Percentiles rank a stretch among this genome's conserved stretches.
Evolutionary conservation across 345 rosid species (phyloP).

Genomic region (Ricinus communis): DNA sequence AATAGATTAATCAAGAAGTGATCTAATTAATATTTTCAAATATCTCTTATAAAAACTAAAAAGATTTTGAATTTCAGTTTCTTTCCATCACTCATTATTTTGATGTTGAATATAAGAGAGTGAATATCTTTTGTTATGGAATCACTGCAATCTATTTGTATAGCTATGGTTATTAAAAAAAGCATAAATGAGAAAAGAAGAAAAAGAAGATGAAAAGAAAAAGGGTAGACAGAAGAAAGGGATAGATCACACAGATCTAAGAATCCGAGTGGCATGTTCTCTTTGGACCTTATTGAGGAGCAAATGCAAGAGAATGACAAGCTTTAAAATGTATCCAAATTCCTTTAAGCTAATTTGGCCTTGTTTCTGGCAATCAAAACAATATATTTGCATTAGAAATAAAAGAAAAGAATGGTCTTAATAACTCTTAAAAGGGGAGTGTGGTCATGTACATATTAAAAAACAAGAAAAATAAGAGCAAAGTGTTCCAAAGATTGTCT

Average conservation of each 20-base stretch:
- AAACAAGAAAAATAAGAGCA: too few species aligned
- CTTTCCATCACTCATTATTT: too few species aligned
- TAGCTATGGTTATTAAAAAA: too few species aligned
- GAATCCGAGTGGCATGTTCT: constrained; percentile 12
- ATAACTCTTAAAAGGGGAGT: background rate
- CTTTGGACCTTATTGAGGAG: background rate
- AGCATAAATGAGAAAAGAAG: too few species aligned
- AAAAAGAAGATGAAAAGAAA: background rate
- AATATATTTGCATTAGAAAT: background rate
- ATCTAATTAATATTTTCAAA: too few species aligned
- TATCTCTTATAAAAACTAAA: too few species aligned
- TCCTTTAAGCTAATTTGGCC: background rate
- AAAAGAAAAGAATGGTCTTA: too few species aligned
- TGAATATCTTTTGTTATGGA: too few species aligned
- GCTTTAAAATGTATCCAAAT: background rate
- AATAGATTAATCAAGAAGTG: too few species aligned
- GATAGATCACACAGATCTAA: background rate
- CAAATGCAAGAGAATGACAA: background rate
- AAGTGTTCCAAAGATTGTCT: constrained; percentile 9
- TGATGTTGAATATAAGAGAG: too few species aligned
- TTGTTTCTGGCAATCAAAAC: background rate
- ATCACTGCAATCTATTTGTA: too few species aligned
- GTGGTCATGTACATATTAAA: background rate
- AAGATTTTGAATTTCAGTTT: too few species aligned
- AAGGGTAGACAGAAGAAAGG: background rate